Conservation (phyloP, 2,329 filamentous ascomycete species). For the Curvularia hawaiiensis region DNA sequence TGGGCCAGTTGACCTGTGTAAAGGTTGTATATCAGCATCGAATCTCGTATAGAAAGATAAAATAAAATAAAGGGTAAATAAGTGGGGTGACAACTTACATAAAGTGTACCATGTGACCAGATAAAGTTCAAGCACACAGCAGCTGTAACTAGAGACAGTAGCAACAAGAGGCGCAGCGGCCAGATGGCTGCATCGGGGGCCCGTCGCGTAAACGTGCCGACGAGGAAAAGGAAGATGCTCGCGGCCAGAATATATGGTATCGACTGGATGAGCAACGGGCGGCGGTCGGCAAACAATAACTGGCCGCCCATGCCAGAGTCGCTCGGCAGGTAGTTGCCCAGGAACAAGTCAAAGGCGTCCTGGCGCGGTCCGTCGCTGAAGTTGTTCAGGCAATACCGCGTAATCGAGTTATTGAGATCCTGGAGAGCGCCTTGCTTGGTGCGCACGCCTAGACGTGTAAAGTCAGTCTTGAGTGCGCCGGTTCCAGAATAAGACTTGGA, state of each 20-base stretch:
- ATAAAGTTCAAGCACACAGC: constrained; percentile 80
- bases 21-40: background rate
- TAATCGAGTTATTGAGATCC: constrained; percentile 86
- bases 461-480: constrained; percentile 96
- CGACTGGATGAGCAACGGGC: constrained; percentile 88
- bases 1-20: constrained; percentile 92
- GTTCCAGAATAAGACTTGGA: constrained; percentile 93
- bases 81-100: constrained; percentile 66
- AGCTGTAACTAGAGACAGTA: constrained; percentile 76
- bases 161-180: constrained; percentile 79
- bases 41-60: too few species aligned
- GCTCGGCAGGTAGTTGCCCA: constrained; percentile 82
- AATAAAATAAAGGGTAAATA: background rate
- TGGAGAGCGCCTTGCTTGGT: constrained; percentile 85
- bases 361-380: constrained; percentile 92
- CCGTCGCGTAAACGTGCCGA: constrained; percentile 74
- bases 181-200: constrained; percentile 76
- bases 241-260: constrained; percentile 90
- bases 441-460: constrained; percentile 89
- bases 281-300: constrained; percentile 79
- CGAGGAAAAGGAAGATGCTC: constrained; percentile 79
- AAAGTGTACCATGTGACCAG: constrained; percentile 84
- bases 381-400: constrained; percentile 91
- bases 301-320: constrained; percentile 71
- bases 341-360: constrained; percentile 93